Evolutionary conservation across 2,329 filamentous ascomycete genomes (phyloP), one percentile per base, ranked within the genome.

Genomic region (Sporothrix schenckii): DNA sequence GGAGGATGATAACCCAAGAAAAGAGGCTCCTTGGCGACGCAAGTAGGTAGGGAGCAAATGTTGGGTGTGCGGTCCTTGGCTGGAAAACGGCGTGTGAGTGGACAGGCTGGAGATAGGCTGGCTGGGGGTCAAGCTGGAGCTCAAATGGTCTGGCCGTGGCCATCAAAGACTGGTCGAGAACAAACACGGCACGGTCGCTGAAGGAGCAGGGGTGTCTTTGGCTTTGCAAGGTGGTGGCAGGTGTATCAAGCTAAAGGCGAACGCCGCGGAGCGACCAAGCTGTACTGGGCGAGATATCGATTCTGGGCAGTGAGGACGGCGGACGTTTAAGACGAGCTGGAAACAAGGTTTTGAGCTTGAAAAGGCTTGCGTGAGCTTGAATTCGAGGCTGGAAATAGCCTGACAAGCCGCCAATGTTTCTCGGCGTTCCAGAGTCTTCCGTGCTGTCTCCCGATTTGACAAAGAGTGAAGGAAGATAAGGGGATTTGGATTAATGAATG

Each of bases 101-200:
- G 66, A 56, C 34, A 24, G 50, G 19, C 13, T 27, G 21, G 52
- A 54, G 52, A 14, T 34, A 19, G 27, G 53, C 9, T 30, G 27
- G 53, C 9, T 30, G 27, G n/a, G 52, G 24, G 27, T 19, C 24
- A 34, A 19, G 53, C 27, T 56, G 53, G 56, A 44, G 56, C 39
- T 30, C 56, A 61, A n/a, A 47, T 61, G 58, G 58, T 41, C 24
- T 67, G 65, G 65, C 50, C 50, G 30, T 16, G 50, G 50, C 34
- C 49, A 68, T 68, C 66, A 68, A 41, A 67, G 65, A 67, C 65
- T 67, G 65, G 66, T 68, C 66, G 66, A 56, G 66, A 68, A 68
- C 50, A 19, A 44, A 27, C 60, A 44, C 11, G n/a, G 58, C 10
- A 61, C 58, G n/a, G 44, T 47, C 39, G 39, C 58, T 47, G 56